Evolutionary conservation across 768 basidiomycete species (phyloP).

Genomic region (Termitomyces titanicus): DNA sequence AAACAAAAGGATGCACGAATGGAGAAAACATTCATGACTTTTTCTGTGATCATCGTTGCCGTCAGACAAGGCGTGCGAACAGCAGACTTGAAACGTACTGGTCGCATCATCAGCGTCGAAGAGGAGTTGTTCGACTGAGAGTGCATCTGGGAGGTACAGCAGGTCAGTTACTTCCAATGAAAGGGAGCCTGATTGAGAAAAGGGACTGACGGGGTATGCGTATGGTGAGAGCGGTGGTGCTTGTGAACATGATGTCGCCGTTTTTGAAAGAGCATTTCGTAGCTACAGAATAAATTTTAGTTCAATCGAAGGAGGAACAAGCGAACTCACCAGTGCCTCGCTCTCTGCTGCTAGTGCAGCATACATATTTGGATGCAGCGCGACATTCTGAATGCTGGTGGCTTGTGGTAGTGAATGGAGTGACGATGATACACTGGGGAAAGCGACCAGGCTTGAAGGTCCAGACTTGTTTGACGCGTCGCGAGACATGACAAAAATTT

Average conservation of each 20-base stretch:
- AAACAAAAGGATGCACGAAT: slow-evolving; percentile 9
- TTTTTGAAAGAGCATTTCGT: slow-evolving; percentile 62
- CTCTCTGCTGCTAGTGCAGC: slow-evolving; percentile 66
- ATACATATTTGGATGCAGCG: slow-evolving; percentile 69
- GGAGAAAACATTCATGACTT: slow-evolving; percentile 21
- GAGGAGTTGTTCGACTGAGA: slow-evolving; percentile 36
- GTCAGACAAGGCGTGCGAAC: neutral
- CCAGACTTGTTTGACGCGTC: slow-evolving; percentile 32
- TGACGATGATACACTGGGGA: slow-evolving; percentile 68
- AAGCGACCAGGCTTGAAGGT: slow-evolving; percentile 59
- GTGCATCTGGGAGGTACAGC: slow-evolving; percentile 25
- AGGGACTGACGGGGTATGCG: slow-evolving; percentile 34
- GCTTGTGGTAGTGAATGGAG: slow-evolving; percentile 70
- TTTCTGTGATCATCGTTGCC: slow-evolving; percentile 12
- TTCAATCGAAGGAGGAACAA: neutral
- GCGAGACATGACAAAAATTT: slow-evolving; percentile 29
- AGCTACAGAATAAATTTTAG: slow-evolving; percentile 35
- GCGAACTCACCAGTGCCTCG: slow-evolving; percentile 61
- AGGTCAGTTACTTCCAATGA: slow-evolving; percentile 6
- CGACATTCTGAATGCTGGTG: slow-evolving; percentile 61
- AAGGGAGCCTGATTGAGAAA: no score
- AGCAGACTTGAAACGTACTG: slow-evolving; percentile 31
- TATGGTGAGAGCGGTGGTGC: slow-evolving; percentile 26
- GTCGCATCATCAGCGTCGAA: slow-evolving; percentile 55
- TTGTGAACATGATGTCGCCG: slow-evolving; percentile 33